phyloP scores from a whole-genome alignment of 2,329 filamentous ascomycete genomes.

The Metarhizium humberi region DNA sequence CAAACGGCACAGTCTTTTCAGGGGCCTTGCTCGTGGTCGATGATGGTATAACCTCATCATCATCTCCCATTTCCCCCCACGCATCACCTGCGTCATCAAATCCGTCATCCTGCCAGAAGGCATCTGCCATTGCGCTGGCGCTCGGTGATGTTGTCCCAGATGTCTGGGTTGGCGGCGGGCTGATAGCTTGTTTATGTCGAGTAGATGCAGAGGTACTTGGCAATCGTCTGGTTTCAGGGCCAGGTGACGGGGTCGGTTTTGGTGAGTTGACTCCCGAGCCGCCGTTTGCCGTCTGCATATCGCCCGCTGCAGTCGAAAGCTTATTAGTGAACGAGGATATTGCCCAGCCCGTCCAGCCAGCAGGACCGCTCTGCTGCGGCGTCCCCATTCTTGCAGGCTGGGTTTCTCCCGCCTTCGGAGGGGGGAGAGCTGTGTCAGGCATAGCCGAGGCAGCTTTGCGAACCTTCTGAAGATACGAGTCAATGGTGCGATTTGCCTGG shows the following conservation, averaged over 20 bases:
- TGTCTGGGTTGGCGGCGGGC: conserved; percentile 36
- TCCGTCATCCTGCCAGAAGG: conserved; percentile 45
- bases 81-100: conserved; percentile 59
- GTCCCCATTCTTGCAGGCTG: conserved; percentile 68
- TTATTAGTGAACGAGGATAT: conserved; percentile 99
- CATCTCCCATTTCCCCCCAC: conserved; percentile 64
- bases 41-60: conserved; percentile 32
- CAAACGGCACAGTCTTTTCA: conserved; percentile 46
- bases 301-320: conserved; percentile 70
- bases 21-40: conserved; percentile 20
- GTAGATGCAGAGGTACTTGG: conserved; percentile 44
- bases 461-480: conserved; percentile 74
- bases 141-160: conserved; percentile 40
- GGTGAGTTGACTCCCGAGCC: conserved; percentile 32
- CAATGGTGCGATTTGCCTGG: conserved; percentile 81
- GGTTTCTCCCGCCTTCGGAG: conserved; percentile 44
- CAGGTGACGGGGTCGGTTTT: conserved; percentile 30
- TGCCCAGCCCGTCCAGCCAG: conserved; percentile 84
- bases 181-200: conserved; percentile 51
- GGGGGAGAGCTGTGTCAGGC: conserved; percentile 70
- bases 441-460: conserved; percentile 69
- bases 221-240: conserved; percentile 25
- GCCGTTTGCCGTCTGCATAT: conserved; percentile 59
- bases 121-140: conserved; percentile 32
- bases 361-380: conserved; percentile 51